phyloP scores from a whole-genome alignment of 73 alveolate genomes.

The Chromera velia region DNA sequence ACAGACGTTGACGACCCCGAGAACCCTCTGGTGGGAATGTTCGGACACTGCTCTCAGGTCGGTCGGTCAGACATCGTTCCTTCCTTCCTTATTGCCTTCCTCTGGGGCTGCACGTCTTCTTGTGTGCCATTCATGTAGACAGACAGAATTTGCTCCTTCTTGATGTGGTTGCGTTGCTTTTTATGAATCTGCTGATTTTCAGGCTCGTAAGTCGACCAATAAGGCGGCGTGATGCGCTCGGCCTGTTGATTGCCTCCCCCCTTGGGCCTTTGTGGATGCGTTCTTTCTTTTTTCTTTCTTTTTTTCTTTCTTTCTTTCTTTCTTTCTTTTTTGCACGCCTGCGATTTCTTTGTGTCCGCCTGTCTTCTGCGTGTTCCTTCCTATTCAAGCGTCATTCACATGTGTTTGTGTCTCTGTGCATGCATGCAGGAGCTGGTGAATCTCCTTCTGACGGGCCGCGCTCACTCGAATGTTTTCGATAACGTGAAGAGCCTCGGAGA shows the following conservation, averaged over 20 bases:
- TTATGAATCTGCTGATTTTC: too few species aligned
- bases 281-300: neutral
- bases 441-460: constrained; percentile 54
- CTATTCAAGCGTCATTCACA: neutral
- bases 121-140: neutral
- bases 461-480: constrained; percentile 56
- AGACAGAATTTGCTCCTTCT: neutral
- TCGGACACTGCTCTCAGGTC: constrained; percentile 56
- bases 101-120: too few species aligned
- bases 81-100: too few species aligned
- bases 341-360: neutral
- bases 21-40: constrained; percentile 25
- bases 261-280: neutral
- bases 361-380: neutral
- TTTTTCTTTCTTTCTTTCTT: neutral
- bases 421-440: constrained; percentile 50
- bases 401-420: neutral
- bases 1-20: constrained; percentile 28
- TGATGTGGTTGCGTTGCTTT: neutral
- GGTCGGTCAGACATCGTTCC: neutral
- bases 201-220: too few species aligned
- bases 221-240: too few species aligned
- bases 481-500: constrained; percentile 60
- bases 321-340: neutral
- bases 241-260: too few species aligned